These are phyloP conservation scores for Tolypocladium guangdongense DNA, from an alignment of 2,329 filamentous ascomycete species.

Conservation along the genomic window DNA sequence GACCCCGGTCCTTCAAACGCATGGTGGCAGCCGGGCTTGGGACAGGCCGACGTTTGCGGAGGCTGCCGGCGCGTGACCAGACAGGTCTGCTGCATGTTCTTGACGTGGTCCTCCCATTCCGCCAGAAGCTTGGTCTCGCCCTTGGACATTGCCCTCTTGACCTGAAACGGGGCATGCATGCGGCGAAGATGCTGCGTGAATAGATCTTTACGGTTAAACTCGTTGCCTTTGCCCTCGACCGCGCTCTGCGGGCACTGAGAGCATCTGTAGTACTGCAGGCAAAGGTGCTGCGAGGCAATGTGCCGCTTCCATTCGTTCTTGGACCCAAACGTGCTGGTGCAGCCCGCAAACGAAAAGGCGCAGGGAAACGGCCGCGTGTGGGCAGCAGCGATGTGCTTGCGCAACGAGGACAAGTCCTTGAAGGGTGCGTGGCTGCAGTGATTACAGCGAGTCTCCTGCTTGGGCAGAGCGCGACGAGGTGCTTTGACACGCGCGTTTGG, in stretches of 20 bases:
- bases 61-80: constrained; percentile 57
- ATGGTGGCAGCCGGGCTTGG: constrained; percentile 58
- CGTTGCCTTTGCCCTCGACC: constrained; percentile 47
- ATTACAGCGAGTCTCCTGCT: constrained; percentile 50
- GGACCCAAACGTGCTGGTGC: constrained; percentile 70
- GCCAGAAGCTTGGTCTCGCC: constrained; percentile 46
- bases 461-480: constrained; percentile 36
- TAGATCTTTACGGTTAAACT: constrained; percentile 91
- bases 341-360: constrained; percentile 76
- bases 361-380: constrained; percentile 72
- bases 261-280: constrained; percentile 53
- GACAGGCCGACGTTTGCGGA: constrained; percentile 61
- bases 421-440: constrained; percentile 55
- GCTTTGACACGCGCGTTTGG: constrained; percentile 27
- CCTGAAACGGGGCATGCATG: constrained; percentile 73
- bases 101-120: constrained; percentile 55
- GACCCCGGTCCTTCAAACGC: constrained; percentile 60
- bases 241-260: constrained; percentile 46
- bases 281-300: constrained; percentile 80
- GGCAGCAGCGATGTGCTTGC: constrained; percentile 56
- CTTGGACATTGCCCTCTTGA: constrained; percentile 45
- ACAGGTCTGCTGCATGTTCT: constrained; percentile 64
- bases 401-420: constrained; percentile 54
- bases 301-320: constrained; percentile 99
- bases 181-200: constrained; percentile 90